A percentile compares a stretch with the other conserved stretches of the same genome.
Evolutionary conservation across 176 grass and related monocot species (phyloP).

Genomic region (Miscanthus lutarioriparius): DNA sequence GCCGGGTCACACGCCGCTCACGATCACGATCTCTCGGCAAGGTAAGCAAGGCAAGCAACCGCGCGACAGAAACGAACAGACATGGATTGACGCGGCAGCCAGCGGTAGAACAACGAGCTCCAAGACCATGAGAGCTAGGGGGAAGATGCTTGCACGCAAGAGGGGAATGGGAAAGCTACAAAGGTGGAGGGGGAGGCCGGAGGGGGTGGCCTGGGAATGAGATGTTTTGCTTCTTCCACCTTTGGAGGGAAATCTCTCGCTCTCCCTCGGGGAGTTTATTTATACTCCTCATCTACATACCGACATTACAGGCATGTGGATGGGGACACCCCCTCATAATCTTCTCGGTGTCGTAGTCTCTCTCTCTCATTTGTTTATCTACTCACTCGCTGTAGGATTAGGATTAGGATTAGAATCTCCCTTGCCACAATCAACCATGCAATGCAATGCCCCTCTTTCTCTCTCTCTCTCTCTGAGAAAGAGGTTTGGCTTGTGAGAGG

Average conservation of each 20-base stretch:
- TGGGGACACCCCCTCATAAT: neutral
- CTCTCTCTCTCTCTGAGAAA: no score
- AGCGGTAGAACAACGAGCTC: neutral
- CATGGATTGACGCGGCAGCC: neutral
- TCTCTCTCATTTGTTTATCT: neutral
- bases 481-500: no score
- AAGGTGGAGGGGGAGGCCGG: neutral
- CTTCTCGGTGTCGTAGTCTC: neutral
- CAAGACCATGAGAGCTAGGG: neutral
- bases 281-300: neutral
- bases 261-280: neutral
- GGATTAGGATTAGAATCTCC: constrained; percentile 6
- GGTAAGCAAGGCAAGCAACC: constrained; percentile 17
- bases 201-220: constrained; percentile 30
- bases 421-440: neutral
- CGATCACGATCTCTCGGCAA: neutral
- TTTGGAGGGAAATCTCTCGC: constrained; percentile 48
- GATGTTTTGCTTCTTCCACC: constrained; percentile 76
- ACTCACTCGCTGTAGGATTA: neutral
- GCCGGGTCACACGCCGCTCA: neutral
- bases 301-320: neutral
- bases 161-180: constrained; percentile 44
- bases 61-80: constrained; percentile 9
- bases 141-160: constrained; percentile 70
- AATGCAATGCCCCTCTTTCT: neutral